Conservation (phyloP, 1,284 basidiomycete genomes). For the Boletus nobilissimus region DNA sequence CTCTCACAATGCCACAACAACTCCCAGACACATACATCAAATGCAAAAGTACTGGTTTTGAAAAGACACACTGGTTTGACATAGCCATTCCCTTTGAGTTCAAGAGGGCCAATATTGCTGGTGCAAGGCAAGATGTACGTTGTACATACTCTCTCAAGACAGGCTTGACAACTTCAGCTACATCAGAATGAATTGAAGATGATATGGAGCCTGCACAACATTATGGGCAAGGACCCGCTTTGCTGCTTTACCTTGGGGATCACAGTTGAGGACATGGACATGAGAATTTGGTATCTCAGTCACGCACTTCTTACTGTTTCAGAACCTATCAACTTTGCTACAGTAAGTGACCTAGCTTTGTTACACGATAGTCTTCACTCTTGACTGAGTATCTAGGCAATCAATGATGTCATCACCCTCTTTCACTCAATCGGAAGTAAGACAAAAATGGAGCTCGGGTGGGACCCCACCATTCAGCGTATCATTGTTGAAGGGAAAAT, state of each 20-base stretch:
- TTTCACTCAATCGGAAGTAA: constrained; percentile 15
- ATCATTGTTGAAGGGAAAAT: fast-evolving
- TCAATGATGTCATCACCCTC: constrained; percentile 8
- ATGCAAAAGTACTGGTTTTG: neutral
- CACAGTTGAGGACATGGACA: constrained; percentile 21
- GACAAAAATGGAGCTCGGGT: constrained; percentile 19
- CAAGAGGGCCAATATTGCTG: neutral
- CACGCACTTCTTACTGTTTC: constrained; percentile 19
- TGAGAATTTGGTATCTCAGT: constrained; percentile 28
- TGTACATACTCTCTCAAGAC: neutral
- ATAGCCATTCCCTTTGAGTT: constrained; percentile 25
- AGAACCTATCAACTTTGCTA: constrained; percentile 8
- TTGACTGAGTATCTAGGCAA: constrained; percentile 21
- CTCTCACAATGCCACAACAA: constrained; percentile 4
- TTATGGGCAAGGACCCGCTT: constrained; percentile 32
- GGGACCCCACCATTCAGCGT: constrained; percentile 29
- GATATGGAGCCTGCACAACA: constrained; percentile 28
- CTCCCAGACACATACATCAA: constrained; percentile 17
- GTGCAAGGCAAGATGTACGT: neutral
- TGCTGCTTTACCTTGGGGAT: constrained; percentile 27
- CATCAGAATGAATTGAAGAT: constrained; percentile 30
- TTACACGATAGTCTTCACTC: neutral
- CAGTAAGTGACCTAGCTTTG: neutral
- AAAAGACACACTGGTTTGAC: constrained; percentile 23
- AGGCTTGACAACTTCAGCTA: neutral